phyloP scores from a whole-genome alignment of 1,284 basidiomycete species.

The Phellopilus nigrolimitatus region DNA sequence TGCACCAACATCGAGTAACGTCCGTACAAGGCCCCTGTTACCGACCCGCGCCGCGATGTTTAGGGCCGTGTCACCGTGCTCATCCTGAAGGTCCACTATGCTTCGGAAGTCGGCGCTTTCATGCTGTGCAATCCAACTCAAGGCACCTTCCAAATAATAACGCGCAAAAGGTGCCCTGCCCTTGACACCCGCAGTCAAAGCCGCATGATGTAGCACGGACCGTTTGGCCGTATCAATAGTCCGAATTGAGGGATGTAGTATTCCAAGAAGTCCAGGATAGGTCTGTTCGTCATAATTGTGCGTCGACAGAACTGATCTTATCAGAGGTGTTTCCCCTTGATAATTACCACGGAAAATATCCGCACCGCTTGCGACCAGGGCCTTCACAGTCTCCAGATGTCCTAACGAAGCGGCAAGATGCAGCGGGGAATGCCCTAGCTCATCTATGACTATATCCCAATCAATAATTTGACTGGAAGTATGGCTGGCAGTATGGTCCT shows the following conservation, averaged over 20 bases:
- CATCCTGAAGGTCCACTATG: constrained; percentile 90
- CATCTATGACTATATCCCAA: constrained; percentile 82
- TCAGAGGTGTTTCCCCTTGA: constrained; percentile 91
- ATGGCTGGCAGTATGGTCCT: constrained; percentile 21
- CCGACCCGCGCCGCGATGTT: constrained; percentile 95
- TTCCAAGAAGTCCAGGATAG: constrained; percentile 65
- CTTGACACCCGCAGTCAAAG: constrained; percentile 86
- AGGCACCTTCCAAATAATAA: constrained; percentile 90
- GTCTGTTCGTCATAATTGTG: constrained; percentile 80
- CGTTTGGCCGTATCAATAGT: constrained; percentile 90
- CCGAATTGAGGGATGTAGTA: constrained; percentile 70
- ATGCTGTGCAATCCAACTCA: constrained; percentile 76
- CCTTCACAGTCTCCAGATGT: constrained; percentile 60
- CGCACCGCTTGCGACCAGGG: constrained; percentile 69
- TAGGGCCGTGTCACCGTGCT: constrained; percentile 94
- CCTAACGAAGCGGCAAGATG: constrained; percentile 92
- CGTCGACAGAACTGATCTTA: constrained; percentile 87
- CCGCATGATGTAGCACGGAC: constrained; percentile 92
- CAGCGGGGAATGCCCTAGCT: constrained; percentile 91
- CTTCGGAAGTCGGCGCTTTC: constrained; percentile 71
- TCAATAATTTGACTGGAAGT: constrained; percentile 39
- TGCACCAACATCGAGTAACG: constrained; percentile 89
- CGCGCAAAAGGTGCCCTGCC: constrained; percentile 81
- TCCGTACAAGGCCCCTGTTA: constrained; percentile 82
- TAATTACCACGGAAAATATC: constrained; percentile 90